A percentile compares a stretch with the other conserved stretches of the same genome.
Evolutionary conservation across 768 basidiomycete species (phyloP).

Genomic region (Lactarius evosmus): DNA sequence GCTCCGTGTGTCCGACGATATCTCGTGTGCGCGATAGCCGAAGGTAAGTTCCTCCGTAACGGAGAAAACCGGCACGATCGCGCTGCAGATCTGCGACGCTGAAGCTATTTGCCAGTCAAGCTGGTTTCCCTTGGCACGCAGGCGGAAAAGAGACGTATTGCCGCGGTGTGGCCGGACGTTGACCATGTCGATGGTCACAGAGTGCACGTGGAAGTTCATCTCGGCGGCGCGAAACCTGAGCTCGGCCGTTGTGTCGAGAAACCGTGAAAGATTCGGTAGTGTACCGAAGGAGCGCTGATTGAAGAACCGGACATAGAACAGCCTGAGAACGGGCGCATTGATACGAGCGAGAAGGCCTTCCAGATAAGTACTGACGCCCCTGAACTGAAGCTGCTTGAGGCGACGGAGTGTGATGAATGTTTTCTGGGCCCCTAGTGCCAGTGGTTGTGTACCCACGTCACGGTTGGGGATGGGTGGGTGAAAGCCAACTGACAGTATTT

Average conservation of each 20-base stretch:
- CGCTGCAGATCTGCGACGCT: background rate
- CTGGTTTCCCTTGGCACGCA: background rate
- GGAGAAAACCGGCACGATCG: background rate
- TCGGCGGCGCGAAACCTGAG: background rate
- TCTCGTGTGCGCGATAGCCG: background rate
- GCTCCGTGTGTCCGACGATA: background rate
- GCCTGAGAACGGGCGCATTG: slow-evolving; percentile 1
- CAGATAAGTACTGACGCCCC: background rate
- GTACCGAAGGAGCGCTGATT: background rate
- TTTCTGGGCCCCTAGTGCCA: background rate
- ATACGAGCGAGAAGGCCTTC: background rate
- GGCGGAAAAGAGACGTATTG: background rate
- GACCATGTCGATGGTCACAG: background rate
- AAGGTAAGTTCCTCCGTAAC: background rate
- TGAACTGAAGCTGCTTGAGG: background rate
- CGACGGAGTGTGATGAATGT: slow-evolving; percentile 1
- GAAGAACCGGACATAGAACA: background rate
- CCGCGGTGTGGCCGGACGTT: background rate
- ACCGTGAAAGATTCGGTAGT: background rate
- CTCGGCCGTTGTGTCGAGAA: background rate
- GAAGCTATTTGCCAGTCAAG: background rate
- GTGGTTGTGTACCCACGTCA: background rate
- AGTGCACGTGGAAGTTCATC: background rate
- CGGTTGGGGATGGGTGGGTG: too few relatives aligned
- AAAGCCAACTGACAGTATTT: background rate